Conservation (phyloP, 192 early-diverging fungal genomes). For the Backusella sp. region DNA sequence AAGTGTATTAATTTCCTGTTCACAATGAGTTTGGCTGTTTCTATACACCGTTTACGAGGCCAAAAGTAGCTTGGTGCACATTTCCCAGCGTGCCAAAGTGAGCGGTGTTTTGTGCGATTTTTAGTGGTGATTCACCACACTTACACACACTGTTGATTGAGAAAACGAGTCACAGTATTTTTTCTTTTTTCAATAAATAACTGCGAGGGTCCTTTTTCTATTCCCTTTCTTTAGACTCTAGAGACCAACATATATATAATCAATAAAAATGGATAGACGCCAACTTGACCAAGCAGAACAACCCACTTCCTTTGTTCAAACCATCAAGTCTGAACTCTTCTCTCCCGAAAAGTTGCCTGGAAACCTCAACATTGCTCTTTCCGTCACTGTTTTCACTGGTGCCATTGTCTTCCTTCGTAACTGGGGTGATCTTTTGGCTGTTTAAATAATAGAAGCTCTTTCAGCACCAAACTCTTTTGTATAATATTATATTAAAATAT, state of each 20-base stretch:
- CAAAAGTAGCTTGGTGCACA: background rate
- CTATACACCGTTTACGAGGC: too few species aligned
- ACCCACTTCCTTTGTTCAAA: slow-evolving; percentile 16
- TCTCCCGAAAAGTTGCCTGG: slow-evolving; percentile 54
- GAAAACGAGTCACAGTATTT: background rate
- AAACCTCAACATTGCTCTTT: slow-evolving; percentile 55
- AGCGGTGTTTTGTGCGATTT: background rate
- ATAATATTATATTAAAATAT: background rate
- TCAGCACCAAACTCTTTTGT: background rate
- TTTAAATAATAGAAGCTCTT: slow-evolving; percentile 30
- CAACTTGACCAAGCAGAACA: slow-evolving; percentile 26
- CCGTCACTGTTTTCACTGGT: slow-evolving; percentile 53
- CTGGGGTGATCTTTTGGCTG: slow-evolving; percentile 54
- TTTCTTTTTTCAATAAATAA: background rate
- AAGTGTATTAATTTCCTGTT: background rate
- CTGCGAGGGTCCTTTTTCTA: background rate
- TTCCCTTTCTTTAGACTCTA: background rate
- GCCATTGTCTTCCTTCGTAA: slow-evolving; percentile 57
- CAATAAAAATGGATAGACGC: slow-evolving; percentile 13
- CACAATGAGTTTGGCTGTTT: too few species aligned
- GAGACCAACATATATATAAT: background rate
- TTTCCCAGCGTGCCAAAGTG: background rate
- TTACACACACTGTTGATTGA: background rate
- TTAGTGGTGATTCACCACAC: background rate
- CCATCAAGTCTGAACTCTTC: slow-evolving; percentile 42